phyloP scores from a whole-genome alignment of 495 filamentous ascomycete species.

The Penicillium argentinense region DNA sequence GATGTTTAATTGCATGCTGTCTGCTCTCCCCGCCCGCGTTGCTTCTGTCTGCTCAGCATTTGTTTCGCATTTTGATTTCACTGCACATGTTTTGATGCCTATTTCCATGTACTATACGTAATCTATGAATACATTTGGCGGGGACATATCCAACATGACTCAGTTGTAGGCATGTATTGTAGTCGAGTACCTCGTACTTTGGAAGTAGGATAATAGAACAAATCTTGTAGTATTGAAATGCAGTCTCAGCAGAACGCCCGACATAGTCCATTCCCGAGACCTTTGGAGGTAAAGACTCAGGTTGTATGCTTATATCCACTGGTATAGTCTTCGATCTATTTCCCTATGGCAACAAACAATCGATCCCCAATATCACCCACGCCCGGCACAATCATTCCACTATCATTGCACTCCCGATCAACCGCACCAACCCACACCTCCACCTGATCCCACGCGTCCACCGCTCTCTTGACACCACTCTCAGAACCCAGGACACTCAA shows the following conservation, averaged over 20 bases:
- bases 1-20: slow-evolving; percentile 23
- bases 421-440: slow-evolving; percentile 83
- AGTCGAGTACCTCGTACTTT: too few relatives aligned
- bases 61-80: slow-evolving; percentile 18
- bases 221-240: too few relatives aligned
- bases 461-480: slow-evolving; percentile 65
- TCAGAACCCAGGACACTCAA: slow-evolving; percentile 72
- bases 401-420: slow-evolving; percentile 67
- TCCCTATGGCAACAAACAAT: slow-evolving; percentile 89
- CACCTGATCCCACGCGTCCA: slow-evolving; percentile 72
- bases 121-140: slow-evolving; percentile 42
- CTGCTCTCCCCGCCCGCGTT: slow-evolving; percentile 14
- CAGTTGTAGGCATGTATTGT: not conserved
- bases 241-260: too few relatives aligned
- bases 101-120: slow-evolving; percentile 49
- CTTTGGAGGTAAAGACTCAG: too few relatives aligned
- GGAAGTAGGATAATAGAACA: too few relatives aligned
- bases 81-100: slow-evolving; percentile 37
- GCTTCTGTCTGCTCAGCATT: slow-evolving; percentile 21
- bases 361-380: slow-evolving; percentile 91
- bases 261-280: too few relatives aligned
- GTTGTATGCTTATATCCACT: too few relatives aligned
- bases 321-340: too few relatives aligned
- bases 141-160: slow-evolving; percentile 13
- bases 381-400: slow-evolving; percentile 90